Conservation (phyloP, 371 early-diverging fungal genomes). For the Funneliformis caledonium region DNA sequence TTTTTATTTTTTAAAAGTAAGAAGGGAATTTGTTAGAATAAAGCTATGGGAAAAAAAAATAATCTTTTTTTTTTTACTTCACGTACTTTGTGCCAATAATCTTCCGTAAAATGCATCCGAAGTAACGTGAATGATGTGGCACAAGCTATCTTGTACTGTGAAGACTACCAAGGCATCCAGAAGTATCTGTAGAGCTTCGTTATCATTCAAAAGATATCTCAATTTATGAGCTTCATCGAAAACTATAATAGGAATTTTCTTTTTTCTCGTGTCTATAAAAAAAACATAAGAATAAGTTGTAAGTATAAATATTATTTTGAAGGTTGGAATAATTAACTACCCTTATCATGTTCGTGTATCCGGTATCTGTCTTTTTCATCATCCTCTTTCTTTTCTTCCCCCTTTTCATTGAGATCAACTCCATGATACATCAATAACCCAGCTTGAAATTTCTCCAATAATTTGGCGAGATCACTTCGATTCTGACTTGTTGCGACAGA, state of each 20-base stretch:
- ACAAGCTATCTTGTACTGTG: constrained; percentile 6
- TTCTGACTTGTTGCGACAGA: background rate
- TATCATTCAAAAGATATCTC: constrained; percentile 5
- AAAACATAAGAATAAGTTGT: background rate
- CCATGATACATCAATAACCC: constrained; percentile 2
- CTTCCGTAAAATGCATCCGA: background rate
- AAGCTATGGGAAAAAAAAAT: background rate
- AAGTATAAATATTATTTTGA: background rate
- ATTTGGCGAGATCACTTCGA: background rate
- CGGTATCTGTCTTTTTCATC: background rate
- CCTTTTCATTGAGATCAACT: background rate
- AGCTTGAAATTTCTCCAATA: constrained; percentile 6
- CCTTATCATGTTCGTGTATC: background rate
- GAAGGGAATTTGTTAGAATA: too few species aligned
- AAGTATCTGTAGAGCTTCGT: background rate
- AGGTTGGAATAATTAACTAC: background rate
- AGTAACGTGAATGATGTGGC: background rate
- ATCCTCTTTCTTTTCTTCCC: background rate
- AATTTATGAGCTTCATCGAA: constrained; percentile 21
- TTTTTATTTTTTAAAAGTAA: too few species aligned
- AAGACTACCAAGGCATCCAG: background rate
- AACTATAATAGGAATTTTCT: background rate
- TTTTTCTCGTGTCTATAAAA: background rate
- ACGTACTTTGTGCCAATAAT: constrained; percentile 6
- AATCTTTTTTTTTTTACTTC: background rate